Base-by-base conservation (phyloP, 176 grass and related monocot species). In the Raddia guianensis region DNA sequence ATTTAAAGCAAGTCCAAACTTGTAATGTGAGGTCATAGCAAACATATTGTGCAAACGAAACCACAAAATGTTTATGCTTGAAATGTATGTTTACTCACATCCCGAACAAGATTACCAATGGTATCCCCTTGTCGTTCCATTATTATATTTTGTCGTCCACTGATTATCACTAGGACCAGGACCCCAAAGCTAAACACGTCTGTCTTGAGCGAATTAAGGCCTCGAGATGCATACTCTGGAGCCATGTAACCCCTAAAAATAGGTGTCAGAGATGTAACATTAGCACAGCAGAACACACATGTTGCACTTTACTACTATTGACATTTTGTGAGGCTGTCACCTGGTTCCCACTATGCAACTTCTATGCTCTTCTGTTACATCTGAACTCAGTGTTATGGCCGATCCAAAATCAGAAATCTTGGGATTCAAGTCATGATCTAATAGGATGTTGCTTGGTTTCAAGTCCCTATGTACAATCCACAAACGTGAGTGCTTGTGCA, bases 121-220 rank as follows among this genome's bases (percentile, higher is more conserved):
- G 44, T 46, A 44, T 86, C 68, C 7, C 72, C 73, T 55, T 33
- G 55, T 7, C 63, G 44, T 5, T 68, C 13, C 10, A 44, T 46
- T 40, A 85, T 35, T 18, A 5, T 54, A 40, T 90, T 90, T 50
- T 56, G 86, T 27, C 60, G 45, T 37, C 83, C 79, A 15, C 43
- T 86, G 0, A 90, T 51, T 27, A 86, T 79, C 9, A 8, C 83
- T 21, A 90, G 64, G 74, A 78, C 34, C 60, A 86, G 21, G 19
- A 90, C 51, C 6, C 83, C 83, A 0, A 86, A 86, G 16, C 88
- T 82, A 65, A 86, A 90, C 16, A 69, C 83, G 72, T 90, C 79
- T 6, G 83, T 79, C 68, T 79, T 90, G n/a, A 63, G 0, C 3
- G 88, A 83, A 65, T 82, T 79, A 63, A 77, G 9, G 5, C 83